phyloP scores from a whole-genome alignment of 129 eudicot genomes.

The Cynara cardunculus region DNA sequence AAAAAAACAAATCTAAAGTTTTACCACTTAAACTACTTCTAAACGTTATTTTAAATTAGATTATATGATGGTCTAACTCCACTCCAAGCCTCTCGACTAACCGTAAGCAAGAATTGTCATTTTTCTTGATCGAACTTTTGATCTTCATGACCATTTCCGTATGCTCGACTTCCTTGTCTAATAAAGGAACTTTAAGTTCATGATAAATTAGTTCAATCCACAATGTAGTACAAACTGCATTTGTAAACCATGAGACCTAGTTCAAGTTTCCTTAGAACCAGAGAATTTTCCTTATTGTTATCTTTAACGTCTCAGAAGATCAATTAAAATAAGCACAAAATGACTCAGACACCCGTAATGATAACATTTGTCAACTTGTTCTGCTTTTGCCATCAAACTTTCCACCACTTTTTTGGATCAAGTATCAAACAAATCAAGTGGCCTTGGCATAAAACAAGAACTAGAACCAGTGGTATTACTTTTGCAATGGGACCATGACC shows the following conservation, averaged over 20 bases:
- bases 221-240: neutral
- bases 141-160: neutral
- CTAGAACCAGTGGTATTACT: neutral
- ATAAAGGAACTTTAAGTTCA: neutral
- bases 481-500: neutral
- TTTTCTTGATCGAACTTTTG: neutral
- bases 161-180: neutral
- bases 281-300: no score
- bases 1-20: no score
- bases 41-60: no score
- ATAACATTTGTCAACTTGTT: neutral
- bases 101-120: neutral
- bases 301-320: neutral
- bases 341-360: neutral
- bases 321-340: neutral
- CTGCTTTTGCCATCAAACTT: neutral
- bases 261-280: neutral
- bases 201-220: neutral
- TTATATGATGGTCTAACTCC: no score
- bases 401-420: neutral
- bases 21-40: neutral
- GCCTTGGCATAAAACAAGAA: neutral
- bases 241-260: neutral
- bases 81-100: neutral
- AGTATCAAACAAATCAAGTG: neutral